Evolutionary conservation across 2,329 filamentous ascomycete genomes (phyloP), one percentile per base, ranked within the genome.

Genomic region (Neonectria neomacrospora): DNA sequence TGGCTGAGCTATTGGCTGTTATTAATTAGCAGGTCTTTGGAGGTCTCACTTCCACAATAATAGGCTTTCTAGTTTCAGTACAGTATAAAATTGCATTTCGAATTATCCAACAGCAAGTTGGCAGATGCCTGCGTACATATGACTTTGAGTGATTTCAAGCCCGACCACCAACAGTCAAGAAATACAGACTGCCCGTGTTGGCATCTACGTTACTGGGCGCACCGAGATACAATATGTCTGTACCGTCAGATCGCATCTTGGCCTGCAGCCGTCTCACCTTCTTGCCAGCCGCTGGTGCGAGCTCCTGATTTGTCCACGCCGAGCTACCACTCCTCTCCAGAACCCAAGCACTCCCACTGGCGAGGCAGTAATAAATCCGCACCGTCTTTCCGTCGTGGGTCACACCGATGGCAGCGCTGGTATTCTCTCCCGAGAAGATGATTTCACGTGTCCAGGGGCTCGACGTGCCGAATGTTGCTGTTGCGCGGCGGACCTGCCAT

Each of bases 331-430:
- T 45, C 56, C 64, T 67, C 67, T 69, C 67, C 22, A 69, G 32
- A 11, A 73, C 68, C 45, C 63, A 69, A 7, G 61, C 51, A 18
- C 67, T 67, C 11, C 63, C 68, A 1, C 55, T 55, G 6, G 55
- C 54, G 2, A 66, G 59, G 30, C 67, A 70, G 61, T 70, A 70
- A 51, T 69, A 70, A 37, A 70, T 69, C 32, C 68, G 51, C 1
- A 65, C 65, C 4, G 63, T 66, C 3, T 44, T 64, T 26, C 56
- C 65, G 45, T 71, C 57, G 52, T 68, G 68, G 7, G 60, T 67
- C 45, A 70, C 47, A 5, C 65, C 65, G n/a, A 71, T 32, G 2
- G 65, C 65, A 1, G 68, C 67, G 18, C 60, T 71, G 20, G 68
- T 71, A 22, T 66, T 67, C 18, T 37, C 52, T 5, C 50, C 61